These are phyloP conservation scores for Coemansia sp. DNA, from an alignment of 192 early-diverging fungal species.

Conservation along the genomic window DNA sequence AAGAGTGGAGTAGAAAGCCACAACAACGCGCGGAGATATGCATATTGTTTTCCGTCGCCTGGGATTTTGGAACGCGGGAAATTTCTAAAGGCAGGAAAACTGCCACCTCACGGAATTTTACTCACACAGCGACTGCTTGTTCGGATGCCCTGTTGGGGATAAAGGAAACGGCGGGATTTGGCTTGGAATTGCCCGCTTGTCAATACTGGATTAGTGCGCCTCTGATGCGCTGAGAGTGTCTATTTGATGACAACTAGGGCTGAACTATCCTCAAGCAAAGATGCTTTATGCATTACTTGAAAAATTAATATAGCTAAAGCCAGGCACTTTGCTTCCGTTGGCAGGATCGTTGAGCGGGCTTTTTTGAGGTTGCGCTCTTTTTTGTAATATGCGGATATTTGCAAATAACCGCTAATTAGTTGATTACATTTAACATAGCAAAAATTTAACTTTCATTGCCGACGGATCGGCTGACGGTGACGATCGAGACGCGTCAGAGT, in stretches of 20 bases:
- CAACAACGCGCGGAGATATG: neutral
- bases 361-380: neutral
- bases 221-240: no score
- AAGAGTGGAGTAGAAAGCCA: conserved; percentile 4
- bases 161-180: neutral
- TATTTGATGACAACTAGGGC: no score
- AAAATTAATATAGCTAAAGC: no score
- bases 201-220: neutral
- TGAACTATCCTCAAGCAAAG: no score
- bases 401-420: neutral
- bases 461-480: conserved; percentile 29
- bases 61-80: conserved; percentile 7
- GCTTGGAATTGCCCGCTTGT: neutral
- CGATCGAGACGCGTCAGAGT: neutral
- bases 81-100: conserved; percentile 9
- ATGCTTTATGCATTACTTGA: no score
- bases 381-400: neutral
- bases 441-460: conserved; percentile 49
- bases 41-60: neutral
- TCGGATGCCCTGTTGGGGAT: neutral
- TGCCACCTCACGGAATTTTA: conserved; percentile 17
- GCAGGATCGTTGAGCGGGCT: no score
- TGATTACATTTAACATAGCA: conserved; percentile 17
- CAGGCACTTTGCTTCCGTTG: no score
- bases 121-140: neutral